phyloP scores from a whole-genome alignment of 371 early-diverging fungal genomes.

The Phascolomyces articulosus region DNA sequence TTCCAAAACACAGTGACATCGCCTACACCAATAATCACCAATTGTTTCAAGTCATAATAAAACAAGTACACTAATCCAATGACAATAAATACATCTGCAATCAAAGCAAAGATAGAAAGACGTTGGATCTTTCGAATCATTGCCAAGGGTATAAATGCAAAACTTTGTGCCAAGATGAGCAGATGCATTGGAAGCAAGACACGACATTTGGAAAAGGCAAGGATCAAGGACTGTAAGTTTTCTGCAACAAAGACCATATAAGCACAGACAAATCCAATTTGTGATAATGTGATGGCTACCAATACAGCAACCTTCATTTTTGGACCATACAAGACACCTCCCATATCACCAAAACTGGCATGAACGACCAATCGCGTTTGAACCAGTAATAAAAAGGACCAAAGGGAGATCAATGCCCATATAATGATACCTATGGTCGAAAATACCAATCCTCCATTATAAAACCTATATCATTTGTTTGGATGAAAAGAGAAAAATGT shows the following conservation, averaged over 20 bases:
- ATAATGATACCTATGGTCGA: slow-evolving; percentile 55
- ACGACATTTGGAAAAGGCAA: slow-evolving; percentile 64
- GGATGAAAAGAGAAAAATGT: too few species aligned
- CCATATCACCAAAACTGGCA: slow-evolving; percentile 71
- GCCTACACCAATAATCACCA: slow-evolving; percentile 61
- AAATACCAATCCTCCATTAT: slow-evolving; percentile 71
- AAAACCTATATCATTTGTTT: slow-evolving; percentile 49
- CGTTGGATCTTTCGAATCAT: slow-evolving; percentile 85
- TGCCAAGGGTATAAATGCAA: slow-evolving; percentile 80
- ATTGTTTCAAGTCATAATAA: slow-evolving; percentile 65
- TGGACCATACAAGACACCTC: slow-evolving; percentile 75
- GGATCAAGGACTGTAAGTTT: slow-evolving; percentile 72
- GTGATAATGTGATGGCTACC: slow-evolving; percentile 80
- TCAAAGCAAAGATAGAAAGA: slow-evolving; percentile 76
- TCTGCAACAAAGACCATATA: slow-evolving; percentile 90
- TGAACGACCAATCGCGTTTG: slow-evolving; percentile 62
- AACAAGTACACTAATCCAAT: slow-evolving; percentile 80
- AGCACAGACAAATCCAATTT: slow-evolving; percentile 87
- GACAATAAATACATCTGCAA: slow-evolving; percentile 87
- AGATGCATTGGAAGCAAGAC: slow-evolving; percentile 54
- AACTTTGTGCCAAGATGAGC: slow-evolving; percentile 73
- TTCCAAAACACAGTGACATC: slow-evolving; percentile 66
- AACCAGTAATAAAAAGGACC: slow-evolving; percentile 65
- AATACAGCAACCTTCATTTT: slow-evolving; percentile 75
- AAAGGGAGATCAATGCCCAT: slow-evolving; percentile 61